A percentile compares a stretch with the other conserved stretches of the same genome.
Conservation (phyloP, 208 protist species). For the Trypanosoma theileri region DNA sequence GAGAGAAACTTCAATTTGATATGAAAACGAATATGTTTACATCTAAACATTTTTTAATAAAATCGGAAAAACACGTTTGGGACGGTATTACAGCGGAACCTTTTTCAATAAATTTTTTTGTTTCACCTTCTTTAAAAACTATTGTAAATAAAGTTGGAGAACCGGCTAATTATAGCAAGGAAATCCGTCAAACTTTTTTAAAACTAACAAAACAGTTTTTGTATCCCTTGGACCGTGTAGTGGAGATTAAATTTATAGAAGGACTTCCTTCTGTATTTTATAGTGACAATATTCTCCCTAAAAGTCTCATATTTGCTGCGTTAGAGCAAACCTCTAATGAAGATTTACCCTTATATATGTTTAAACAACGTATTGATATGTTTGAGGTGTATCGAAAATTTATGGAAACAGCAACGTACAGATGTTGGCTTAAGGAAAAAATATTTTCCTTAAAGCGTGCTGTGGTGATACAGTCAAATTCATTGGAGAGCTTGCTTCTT, state of each 20-base stretch:
- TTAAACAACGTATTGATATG: constrained; percentile 31
- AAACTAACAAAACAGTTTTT: constrained; percentile 18
- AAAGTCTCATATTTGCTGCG: neutral
- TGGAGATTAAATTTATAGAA: constrained; percentile 19
- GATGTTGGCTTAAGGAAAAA: constrained; percentile 20
- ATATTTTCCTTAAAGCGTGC: constrained; percentile 5
- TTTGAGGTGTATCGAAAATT: constrained; percentile 26
- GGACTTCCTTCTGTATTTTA: constrained; percentile 15
- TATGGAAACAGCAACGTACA: constrained; percentile 27
- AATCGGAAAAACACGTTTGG: constrained; percentile 23
- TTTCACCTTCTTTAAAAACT: neutral
- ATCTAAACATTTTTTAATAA: constrained; percentile 28
- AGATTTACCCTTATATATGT: constrained; percentile 20
- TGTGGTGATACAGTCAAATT: constrained; percentile 17
- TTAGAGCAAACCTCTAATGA: neutral
- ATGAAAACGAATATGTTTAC: constrained; percentile 31
- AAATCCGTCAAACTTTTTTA: constrained; percentile 24
- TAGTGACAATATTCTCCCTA: constrained; percentile 2
- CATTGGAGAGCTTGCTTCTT: constrained; percentile 14
- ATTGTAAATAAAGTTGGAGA: neutral
- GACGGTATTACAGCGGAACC: neutral
- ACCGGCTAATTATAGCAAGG: neutral
- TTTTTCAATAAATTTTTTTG: neutral
- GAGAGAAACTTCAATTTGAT: constrained; percentile 23
- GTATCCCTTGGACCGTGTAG: constrained; percentile 2